Evolutionary conservation across 495 filamentous ascomycete genomes (phyloP).

Genomic region (Penicillium ochrochloron): DNA sequence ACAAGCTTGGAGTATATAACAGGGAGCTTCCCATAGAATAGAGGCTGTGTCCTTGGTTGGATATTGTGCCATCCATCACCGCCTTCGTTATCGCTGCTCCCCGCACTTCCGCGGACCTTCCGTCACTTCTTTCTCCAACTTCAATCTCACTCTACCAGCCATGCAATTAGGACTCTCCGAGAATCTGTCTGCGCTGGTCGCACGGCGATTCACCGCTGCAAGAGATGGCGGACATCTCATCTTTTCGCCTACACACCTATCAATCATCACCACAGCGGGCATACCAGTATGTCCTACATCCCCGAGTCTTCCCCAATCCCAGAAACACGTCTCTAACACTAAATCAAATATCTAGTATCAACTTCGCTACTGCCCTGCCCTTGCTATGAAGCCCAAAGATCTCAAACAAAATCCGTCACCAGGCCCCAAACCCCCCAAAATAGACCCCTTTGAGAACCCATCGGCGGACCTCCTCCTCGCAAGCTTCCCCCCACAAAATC

Average conservation of each 20-base stretch:
- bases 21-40: too few species aligned
- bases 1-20: too few species aligned
- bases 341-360: constrained; percentile 60
- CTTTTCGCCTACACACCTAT: constrained; percentile 64
- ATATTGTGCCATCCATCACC: constrained; percentile 6
- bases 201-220: constrained; percentile 56
- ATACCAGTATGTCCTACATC: constrained; percentile 51
- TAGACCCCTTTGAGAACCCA: constrained; percentile 77
- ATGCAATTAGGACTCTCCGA: constrained; percentile 52
- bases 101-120: constrained; percentile 22
- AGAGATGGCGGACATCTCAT: constrained; percentile 56
- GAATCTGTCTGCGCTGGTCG: constrained; percentile 57
- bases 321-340: not conserved
- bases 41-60: not conserved
- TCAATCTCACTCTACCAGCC: constrained; percentile 10
- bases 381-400: constrained; percentile 70
- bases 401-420: constrained; percentile 41
- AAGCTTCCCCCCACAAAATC: constrained; percentile 52
- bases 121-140: constrained; percentile 12
- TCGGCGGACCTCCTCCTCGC: constrained; percentile 63
- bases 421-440: constrained; percentile 45
- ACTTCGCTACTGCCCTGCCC: constrained; percentile 76
- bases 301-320: not conserved
- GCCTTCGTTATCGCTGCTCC: constrained; percentile 12
- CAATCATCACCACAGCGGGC: constrained; percentile 55